Evolutionary conservation across 257 asterid species (phyloP), one percentile per base, ranked within the genome.

Genomic region (Nyctanthes arbortristis): DNA sequence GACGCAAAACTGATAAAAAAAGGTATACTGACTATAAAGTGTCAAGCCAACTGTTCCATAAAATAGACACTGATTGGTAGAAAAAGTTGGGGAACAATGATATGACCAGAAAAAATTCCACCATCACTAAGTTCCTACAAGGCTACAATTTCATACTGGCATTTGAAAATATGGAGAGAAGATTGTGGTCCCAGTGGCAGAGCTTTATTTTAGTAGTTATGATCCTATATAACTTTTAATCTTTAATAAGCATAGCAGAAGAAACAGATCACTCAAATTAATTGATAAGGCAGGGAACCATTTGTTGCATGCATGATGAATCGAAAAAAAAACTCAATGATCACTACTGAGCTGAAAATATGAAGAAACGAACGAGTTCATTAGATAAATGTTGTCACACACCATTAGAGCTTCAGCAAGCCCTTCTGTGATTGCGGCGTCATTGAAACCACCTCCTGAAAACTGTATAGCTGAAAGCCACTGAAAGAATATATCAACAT

Each of bases 401-500:
- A 91, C 97, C 96, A 81, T 86, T 79, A 91, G 77, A 78, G 96
- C 96, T 77, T 88, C 97, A 57, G 93, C 84, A 70, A 94, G 97
- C 75, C 97, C 97, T 88, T 94, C 97, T 66, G 99, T 91, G 70
- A 89, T 82, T 30, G 96, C 96, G 81, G 87, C 99, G 75, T 89
- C 97, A 77, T 68, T 77, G 63, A 91, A 94, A 78, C 99, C 97
- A 65, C 99, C 99, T 67, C 99, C 99, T 28, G 79, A 73, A 76
- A 94, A 87, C 5, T 84, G 90, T 73, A 94, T 73, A 60, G 92
- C 85, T 61, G 95, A 89, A 76, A 94, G 97, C 96, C 97, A 87
- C 84, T 91, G 88, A 60, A 86, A 85, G 79, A 87, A 91, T 66
- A 81, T 69, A 68, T 94, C 95, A 76, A 84, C 78, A 80, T 94